Base-by-base conservation (phyloP, 208 protist species). In the Crithidia expoeki region DNA sequence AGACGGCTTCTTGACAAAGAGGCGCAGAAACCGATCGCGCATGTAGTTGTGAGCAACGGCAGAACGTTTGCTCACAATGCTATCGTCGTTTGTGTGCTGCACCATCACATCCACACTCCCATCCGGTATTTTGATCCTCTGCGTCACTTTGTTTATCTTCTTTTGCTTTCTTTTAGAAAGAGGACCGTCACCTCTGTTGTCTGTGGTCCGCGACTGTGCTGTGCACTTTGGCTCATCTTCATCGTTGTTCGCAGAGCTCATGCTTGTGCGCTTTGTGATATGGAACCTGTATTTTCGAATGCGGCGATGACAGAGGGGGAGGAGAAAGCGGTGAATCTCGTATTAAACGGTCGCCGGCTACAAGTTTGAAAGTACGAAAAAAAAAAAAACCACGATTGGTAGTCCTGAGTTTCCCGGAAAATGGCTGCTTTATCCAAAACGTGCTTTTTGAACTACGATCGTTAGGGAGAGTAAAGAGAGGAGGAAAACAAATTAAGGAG, bases 21-120 rank as follows among this genome's bases (percentile, higher is more conserved):
- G 68, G 21, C 89, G 82, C 11, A 97, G 74, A 65, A 92, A 96
- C 0, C 72, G 56, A 55, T 97, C 93, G 9, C 79, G 53, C n/a
- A 92, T 66, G 80, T 97, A 97, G 4, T 57, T 58, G 17, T 85
- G 73, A 12, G 78, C 70, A 17, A 94, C 88, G 14, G 93, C 93
- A 36, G 93, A 97, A 11, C 93, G 86, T 68, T 97, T 97, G 71
- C 90, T 95, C 4, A 95, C 79, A 1, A 95, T 88, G 68, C 90
- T 95, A 62, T 97, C 93, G 67, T 97, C 93, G 69, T 97, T 97
- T 1, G 93, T 97, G 68, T 93, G 90, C 72, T 97, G 93, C 51
- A 97, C 93, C 52, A 76, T 75, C 34, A 71, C 70, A 72, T 96
- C 92, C 2, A 87, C 70, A 62, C 88, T 94, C 21, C 74, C 76